Conservation (phyloP, 768 basidiomycete genomes). For the Suillus spraguei region DNA sequence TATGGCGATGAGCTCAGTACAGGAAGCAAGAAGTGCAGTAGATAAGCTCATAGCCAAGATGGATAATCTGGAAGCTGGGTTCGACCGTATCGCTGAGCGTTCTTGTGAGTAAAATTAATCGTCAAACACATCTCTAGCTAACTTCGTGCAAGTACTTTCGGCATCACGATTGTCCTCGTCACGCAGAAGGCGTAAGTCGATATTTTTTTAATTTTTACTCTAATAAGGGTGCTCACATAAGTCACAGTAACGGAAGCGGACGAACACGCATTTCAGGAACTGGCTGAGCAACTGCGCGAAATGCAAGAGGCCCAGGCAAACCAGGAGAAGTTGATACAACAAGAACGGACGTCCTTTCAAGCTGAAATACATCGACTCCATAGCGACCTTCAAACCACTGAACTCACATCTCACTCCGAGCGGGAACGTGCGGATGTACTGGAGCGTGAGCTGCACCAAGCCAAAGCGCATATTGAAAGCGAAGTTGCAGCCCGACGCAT, state of each 20-base stretch:
- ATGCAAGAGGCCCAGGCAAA: constrained; percentile 57
- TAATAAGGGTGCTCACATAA: constrained; percentile 13
- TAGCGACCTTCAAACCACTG: constrained; percentile 42
- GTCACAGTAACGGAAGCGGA: constrained; percentile 69
- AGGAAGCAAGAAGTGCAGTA: constrained; percentile 60
- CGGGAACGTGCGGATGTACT: constrained; percentile 55
- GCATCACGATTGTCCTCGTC: constrained; percentile 70
- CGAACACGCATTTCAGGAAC: constrained; percentile 72
- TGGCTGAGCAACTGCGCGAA: constrained; percentile 65
- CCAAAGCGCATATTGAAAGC: constrained; percentile 62
- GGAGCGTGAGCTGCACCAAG: constrained; percentile 67
- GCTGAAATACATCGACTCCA: constrained; percentile 60
- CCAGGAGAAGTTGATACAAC: constrained; percentile 59
- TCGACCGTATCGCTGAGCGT: constrained; percentile 85
- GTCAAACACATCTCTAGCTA: constrained; percentile 8
- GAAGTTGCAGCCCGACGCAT: constrained; percentile 63
- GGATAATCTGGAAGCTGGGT: constrained; percentile 77
- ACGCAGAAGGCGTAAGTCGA: constrained; percentile 67
- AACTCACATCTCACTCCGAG: constrained; percentile 42
- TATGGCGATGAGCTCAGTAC: constrained; percentile 55
- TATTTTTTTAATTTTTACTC: constrained; percentile 2
- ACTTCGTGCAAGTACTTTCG: constrained; percentile 60
- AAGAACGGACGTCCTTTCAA: constrained; percentile 57
- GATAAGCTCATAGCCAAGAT: constrained; percentile 75
- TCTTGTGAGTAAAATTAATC: constrained; percentile 56